These are phyloP conservation scores for Piloderma croceum DNA, from an alignment of 768 basidiomycete species.

Conservation along the genomic window DNA sequence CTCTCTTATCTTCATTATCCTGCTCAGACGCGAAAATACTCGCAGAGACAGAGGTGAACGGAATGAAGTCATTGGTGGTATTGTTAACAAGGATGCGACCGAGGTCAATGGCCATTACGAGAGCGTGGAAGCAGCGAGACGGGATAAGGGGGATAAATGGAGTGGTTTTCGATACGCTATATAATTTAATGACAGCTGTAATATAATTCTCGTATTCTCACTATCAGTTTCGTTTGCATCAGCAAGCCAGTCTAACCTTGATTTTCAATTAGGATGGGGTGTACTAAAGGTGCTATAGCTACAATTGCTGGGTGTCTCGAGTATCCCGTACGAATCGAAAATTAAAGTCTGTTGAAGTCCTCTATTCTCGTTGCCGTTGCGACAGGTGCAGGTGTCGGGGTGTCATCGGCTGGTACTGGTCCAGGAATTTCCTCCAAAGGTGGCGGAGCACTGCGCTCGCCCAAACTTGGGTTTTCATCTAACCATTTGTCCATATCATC, in stretches of 20 bases:
- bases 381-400: slow-evolving; percentile 44
- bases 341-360: slow-evolving; percentile 19
- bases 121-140: slow-evolving; percentile 51
- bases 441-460: slow-evolving; percentile 59
- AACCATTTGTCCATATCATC: slow-evolving; percentile 98
- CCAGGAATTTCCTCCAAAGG: slow-evolving; percentile 42
- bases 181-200: too few relatives aligned
- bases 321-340: slow-evolving; percentile 3
- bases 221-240: too few relatives aligned
- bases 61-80: slow-evolving; percentile 56
- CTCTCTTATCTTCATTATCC: slow-evolving; percentile 41
- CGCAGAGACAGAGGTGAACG: slow-evolving; percentile 61
- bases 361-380: slow-evolving; percentile 38
- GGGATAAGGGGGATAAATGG: slow-evolving; percentile 65
- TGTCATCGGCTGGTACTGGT: slow-evolving; percentile 32
- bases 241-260: background rate
- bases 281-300: background rate
- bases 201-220: too few relatives aligned
- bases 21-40: slow-evolving; percentile 54
- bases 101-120: slow-evolving; percentile 49
- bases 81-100: slow-evolving; percentile 38
- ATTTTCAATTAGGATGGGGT: too few relatives aligned
- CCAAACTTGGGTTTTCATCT: slow-evolving; percentile 74
- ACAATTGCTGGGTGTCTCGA: too few relatives aligned
- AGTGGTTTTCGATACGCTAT: slow-evolving; percentile 69